Evolutionary conservation across 257 asterid species (phyloP).

Genomic region (Salvia splendens): DNA sequence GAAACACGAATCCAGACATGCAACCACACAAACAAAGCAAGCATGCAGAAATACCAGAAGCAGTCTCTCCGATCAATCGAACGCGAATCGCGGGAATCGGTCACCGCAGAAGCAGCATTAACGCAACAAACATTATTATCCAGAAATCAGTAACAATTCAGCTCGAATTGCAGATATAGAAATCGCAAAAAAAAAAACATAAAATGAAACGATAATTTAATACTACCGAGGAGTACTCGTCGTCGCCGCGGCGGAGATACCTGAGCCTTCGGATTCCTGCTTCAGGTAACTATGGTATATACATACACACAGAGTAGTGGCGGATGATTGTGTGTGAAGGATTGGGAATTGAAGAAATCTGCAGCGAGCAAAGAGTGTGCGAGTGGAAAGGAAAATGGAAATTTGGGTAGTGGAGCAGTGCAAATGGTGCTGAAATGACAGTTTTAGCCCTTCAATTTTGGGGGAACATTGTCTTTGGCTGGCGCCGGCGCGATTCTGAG

Average conservation of each 20-base stretch:
- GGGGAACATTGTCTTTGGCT: background rate
- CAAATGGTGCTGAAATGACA: background rate
- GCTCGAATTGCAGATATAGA: slow-evolving; percentile 3
- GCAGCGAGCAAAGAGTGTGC: background rate
- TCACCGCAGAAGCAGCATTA: slow-evolving; percentile 36
- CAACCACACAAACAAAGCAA: slow-evolving; percentile 13
- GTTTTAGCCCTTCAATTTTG: slow-evolving; percentile 4
- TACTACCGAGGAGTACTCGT: slow-evolving; percentile 22
- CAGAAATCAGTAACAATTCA: background rate
- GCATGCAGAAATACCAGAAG: slow-evolving; percentile 34
- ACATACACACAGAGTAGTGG: background rate
- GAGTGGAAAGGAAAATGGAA: slow-evolving; percentile 3
- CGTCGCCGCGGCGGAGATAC: slow-evolving; percentile 3
- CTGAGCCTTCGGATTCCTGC: slow-evolving; percentile 7
- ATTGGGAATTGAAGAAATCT: background rate
- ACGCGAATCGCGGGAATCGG: background rate
- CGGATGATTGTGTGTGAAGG: background rate
- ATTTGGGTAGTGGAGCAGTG: background rate
- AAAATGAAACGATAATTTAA: background rate
- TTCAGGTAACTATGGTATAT: background rate
- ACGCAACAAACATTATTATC: slow-evolving; percentile 4
- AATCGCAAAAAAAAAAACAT: background rate
- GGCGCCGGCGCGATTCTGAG: slow-evolving; percentile 27
- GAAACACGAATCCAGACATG: slow-evolving; percentile 15
- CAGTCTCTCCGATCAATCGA: slow-evolving; percentile 17